Base-by-base conservation (phyloP, 2,329 filamentous ascomycete species). In the Colletotrichum cuscutae region DNA sequence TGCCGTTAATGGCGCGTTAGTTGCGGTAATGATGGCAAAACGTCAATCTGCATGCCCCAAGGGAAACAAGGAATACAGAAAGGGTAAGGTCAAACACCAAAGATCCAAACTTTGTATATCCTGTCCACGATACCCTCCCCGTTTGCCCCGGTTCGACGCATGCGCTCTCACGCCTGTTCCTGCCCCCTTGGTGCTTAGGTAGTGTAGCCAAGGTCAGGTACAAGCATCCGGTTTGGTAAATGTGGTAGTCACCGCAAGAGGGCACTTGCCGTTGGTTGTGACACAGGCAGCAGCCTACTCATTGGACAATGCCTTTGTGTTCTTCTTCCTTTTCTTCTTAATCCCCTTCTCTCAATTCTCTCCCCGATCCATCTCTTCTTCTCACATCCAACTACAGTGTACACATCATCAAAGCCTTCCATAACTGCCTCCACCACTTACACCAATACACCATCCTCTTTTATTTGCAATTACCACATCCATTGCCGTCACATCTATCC, bases 401-500 rank as follows among this genome's bases (percentile, higher is more conserved):
- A 52, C 61, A 30, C 53, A 61, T 61, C 53, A 30, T 28, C 32
- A n/a, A 22, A 19, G 26, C 52, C 52, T 54, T 57, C 8, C 71
- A 56, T 46, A 19, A 5, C 9, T 57, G 19, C 24, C 56, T 32
- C 52, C 52, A 32, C 59, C 52, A 68, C 28, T 74, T 64, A 63
- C 53, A 68, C 59, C 46, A 72, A 9, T 53, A 71, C 32, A 26
- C 49, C 32, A n/a, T 35, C 24, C 64, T 65, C 32, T 63, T 52
- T 52, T 49, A 37, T 52, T 52, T 57, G 52, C 24, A 57, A 24
- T 12, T 19, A 37, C 52, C 35, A 52, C 24, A 61, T 28, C 46
- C 24, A 56, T 57, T 53, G 30, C 52, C 22, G 26, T 49, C 30
- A 28, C 62, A 54, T 49, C 12, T 5, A 60, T 13, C 24, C 49